Percentiles rank a stretch among this genome's conserved stretches.
Conservation (phyloP, 1,284 basidiomycete species). For the Ceratobasidium papillatum region DNA sequence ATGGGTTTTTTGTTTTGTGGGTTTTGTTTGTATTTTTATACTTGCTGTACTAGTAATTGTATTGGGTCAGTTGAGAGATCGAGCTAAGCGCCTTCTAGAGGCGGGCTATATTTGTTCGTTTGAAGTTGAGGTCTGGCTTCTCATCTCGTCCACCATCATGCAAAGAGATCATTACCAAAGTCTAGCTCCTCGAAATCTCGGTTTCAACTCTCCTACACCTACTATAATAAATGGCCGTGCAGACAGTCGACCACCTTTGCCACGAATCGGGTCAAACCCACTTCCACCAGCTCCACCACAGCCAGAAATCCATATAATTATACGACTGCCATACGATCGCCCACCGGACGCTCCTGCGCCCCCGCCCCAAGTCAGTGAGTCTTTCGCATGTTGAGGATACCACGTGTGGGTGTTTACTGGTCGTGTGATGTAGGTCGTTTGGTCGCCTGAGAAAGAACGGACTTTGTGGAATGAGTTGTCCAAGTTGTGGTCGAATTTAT, state of each 20-base stretch:
- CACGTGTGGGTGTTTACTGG: slow-evolving; percentile 25
- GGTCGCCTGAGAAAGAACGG: slow-evolving; percentile 80
- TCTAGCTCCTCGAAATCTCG: not conserved
- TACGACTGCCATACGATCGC: slow-evolving; percentile 76
- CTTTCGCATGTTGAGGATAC: slow-evolving; percentile 7
- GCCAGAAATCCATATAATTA: slow-evolving; percentile 67
- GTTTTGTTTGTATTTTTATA: slow-evolving; percentile 39
- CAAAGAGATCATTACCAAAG: not conserved
- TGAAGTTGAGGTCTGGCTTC: not conserved
- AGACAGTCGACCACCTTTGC: slow-evolving; percentile 16
- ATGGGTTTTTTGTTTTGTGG: slow-evolving; percentile 36
- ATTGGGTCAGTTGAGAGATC: not conserved
- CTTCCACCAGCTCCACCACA: slow-evolving; percentile 44
- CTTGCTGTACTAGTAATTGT: slow-evolving; percentile 38
- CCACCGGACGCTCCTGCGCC: slow-evolving; percentile 67
- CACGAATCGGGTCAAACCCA: not conserved
- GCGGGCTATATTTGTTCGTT: slow-evolving; percentile 5
- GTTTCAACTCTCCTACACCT: slow-evolving; percentile 17
- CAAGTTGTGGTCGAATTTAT: slow-evolving; percentile 71
- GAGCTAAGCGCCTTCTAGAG: not conserved
- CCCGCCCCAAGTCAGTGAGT: slow-evolving; percentile 68
- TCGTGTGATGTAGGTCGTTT: slow-evolving; percentile 65
- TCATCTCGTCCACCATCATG: slow-evolving; percentile 9
- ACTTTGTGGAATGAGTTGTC: slow-evolving; percentile 85
- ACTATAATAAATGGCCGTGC: slow-evolving; percentile 40